Percentiles rank a stretch among this genome's conserved stretches.
These are phyloP conservation scores for Aspergillus ustus DNA, from an alignment of 2,329 filamentous ascomycete genomes.

Conservation along the genomic window DNA sequence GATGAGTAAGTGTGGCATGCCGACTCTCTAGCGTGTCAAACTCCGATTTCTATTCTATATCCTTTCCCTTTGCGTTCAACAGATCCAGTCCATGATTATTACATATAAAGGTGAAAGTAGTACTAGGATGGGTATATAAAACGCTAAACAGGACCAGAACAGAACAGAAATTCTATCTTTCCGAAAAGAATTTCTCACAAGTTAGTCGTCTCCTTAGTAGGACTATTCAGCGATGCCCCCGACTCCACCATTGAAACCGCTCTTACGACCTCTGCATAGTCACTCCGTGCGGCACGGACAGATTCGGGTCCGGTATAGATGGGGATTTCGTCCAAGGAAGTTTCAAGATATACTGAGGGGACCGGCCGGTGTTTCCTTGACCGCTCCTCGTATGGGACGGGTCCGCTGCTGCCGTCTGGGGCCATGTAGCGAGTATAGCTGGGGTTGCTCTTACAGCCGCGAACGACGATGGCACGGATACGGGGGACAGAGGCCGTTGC, in stretches of 20 bases:
- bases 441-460: neutral
- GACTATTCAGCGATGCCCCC: neutral
- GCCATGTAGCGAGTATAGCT: neutral
- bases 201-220: neutral
- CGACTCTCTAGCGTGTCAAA: neutral
- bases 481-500: conserved; percentile 11
- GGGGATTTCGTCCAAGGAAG: neutral
- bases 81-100: neutral
- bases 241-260: neutral
- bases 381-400: neutral
- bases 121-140: neutral
- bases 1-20: neutral
- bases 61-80: neutral
- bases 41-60: neutral
- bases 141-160: neutral
- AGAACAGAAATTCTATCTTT: no score
- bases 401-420: neutral
- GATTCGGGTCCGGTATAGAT: neutral
- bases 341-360: neutral
- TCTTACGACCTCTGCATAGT: neutral
- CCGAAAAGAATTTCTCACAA: neutral
- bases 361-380: neutral
- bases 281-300: neutral
- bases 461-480: conserved; percentile 10
- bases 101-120: neutral